Percentiles rank a stretch among this genome's conserved stretches.
Evolutionary conservation across 345 rosid genomes (phyloP).

Genomic region (Gossypium rotundifolium): DNA sequence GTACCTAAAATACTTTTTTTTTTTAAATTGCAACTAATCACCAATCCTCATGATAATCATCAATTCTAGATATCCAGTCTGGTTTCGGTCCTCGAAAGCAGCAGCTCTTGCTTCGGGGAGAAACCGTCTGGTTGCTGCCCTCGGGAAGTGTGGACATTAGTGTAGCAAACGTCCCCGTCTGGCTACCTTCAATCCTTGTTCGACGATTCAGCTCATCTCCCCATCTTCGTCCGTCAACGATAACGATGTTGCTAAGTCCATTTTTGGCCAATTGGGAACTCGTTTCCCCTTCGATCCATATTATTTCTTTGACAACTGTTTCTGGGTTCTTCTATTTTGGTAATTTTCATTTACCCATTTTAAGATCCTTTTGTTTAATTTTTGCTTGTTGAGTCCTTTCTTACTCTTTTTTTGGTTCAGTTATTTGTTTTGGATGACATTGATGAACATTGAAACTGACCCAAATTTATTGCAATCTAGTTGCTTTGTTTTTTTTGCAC

Average conservation of each 20-base stretch:
- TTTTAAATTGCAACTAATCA: too few relatives aligned
- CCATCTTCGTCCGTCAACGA: constrained; percentile 33
- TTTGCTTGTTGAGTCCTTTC: background rate
- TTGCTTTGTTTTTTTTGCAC: too few relatives aligned
- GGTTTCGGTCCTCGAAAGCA: constrained; percentile 86
- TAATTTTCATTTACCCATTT: constrained; percentile 9
- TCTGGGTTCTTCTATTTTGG: constrained; percentile 23
- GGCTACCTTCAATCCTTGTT: constrained; percentile 51
- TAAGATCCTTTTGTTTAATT: constrained; percentile 18
- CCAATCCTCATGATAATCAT: constrained; percentile 18
- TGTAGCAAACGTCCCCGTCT: constrained; percentile 97
- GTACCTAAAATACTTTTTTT: too few relatives aligned
- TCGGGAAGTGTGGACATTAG: constrained; percentile 63
- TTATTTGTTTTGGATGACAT: too few relatives aligned
- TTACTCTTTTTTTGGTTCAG: too few relatives aligned
- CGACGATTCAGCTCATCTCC: constrained; percentile 39
- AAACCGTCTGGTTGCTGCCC: constrained; percentile 28
- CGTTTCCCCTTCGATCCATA: constrained; percentile 13
- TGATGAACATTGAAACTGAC: too few relatives aligned
- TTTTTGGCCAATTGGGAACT: constrained; percentile 10
- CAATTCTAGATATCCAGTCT: constrained; percentile 76
- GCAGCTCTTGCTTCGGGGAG: constrained; percentile 68
- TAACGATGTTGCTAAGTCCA: constrained; percentile 18
- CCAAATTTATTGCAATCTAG: too few relatives aligned
- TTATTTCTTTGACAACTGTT: constrained; percentile 12